phyloP scores from a whole-genome alignment of 345 rosid species.

The Iberis pinnata region DNA sequence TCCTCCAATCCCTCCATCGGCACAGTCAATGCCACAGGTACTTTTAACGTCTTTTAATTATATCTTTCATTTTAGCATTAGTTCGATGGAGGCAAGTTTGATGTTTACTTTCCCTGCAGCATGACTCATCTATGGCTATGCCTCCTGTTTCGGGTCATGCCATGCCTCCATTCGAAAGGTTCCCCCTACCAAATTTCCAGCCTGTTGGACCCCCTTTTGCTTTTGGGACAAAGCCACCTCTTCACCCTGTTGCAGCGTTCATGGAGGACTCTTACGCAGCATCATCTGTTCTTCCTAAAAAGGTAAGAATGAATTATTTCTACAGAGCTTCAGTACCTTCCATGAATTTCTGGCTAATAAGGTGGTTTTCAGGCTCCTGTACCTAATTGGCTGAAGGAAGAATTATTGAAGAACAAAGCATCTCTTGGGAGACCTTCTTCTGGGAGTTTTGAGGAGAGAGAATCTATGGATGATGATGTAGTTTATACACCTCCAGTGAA shows the following conservation, averaged over 20 bases:
- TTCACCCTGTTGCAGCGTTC: slow-evolving; percentile 57
- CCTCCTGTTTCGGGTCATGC: slow-evolving; percentile 57
- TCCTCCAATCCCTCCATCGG: slow-evolving; percentile 52
- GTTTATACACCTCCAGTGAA: slow-evolving; percentile 42
- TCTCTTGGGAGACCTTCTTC: slow-evolving; percentile 53
- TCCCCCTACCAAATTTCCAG: slow-evolving; percentile 55
- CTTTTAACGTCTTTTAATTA: slow-evolving; percentile 8
- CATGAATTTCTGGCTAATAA: slow-evolving; percentile 23
- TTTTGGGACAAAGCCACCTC: slow-evolving; percentile 46
- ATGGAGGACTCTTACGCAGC: slow-evolving; percentile 68
- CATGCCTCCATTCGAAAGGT: slow-evolving; percentile 62
- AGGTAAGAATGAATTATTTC: slow-evolving; percentile 37
- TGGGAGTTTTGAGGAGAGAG: slow-evolving; percentile 52
- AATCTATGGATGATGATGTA: slow-evolving; percentile 52
- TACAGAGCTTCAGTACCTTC: neutral
- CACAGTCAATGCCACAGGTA: slow-evolving; percentile 56
- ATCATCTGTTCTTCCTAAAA: slow-evolving; percentile 58
- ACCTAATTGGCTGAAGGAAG: slow-evolving; percentile 98
- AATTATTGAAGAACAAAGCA: slow-evolving; percentile 77
- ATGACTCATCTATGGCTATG: slow-evolving; percentile 45
- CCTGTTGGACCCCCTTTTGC: slow-evolving; percentile 49
- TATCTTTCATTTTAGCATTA: neutral
- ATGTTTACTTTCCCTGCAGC: slow-evolving; percentile 41
- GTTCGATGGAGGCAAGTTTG: slow-evolving; percentile 10
- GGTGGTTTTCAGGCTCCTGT: slow-evolving; percentile 60